phyloP scores from a whole-genome alignment of 176 grass and related monocot genomes.

The Stipa capillata region DNA sequence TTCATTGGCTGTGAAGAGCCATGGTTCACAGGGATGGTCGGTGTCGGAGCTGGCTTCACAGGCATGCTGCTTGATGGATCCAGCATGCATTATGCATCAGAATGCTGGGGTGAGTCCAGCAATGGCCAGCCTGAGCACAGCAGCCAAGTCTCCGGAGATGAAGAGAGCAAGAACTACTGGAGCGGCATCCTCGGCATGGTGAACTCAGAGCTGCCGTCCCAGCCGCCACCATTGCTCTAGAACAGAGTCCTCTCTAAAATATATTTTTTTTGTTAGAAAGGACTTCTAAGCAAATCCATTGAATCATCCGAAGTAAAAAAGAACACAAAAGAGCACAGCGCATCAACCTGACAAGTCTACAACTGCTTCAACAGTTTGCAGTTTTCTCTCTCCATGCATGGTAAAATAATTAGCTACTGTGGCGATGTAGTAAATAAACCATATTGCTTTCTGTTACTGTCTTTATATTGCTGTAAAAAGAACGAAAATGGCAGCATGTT shows the following conservation, averaged over 20 bases:
- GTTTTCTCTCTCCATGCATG: conserved; percentile 27
- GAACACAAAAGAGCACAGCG: conserved; percentile 9
- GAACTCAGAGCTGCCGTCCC: conserved; percentile 50
- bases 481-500: conserved; percentile 5
- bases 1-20: conserved; percentile 33
- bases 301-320: conserved; percentile 10
- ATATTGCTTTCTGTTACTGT: background rate
- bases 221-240: conserved; percentile 42
- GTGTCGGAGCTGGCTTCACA: conserved; percentile 43
- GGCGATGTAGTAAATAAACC: conserved; percentile 34
- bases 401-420: conserved; percentile 24
- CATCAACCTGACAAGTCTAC: conserved; percentile 22
- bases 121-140: conserved; percentile 31
- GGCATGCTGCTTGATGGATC: conserved; percentile 59
- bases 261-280: background rate
- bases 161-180: conserved; percentile 86
- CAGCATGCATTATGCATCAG: conserved; percentile 36
- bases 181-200: conserved; percentile 76
- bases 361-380: conserved; percentile 16
- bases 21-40: conserved; percentile 40
- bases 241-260: conserved; percentile 8
- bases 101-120: conserved; percentile 65
- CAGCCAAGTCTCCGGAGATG: conserved; percentile 39
- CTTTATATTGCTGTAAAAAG: background rate
- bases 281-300: conserved; percentile 13